Conservation (phyloP, 208 protist species). For the Leishmania martiniquensis region DNA sequence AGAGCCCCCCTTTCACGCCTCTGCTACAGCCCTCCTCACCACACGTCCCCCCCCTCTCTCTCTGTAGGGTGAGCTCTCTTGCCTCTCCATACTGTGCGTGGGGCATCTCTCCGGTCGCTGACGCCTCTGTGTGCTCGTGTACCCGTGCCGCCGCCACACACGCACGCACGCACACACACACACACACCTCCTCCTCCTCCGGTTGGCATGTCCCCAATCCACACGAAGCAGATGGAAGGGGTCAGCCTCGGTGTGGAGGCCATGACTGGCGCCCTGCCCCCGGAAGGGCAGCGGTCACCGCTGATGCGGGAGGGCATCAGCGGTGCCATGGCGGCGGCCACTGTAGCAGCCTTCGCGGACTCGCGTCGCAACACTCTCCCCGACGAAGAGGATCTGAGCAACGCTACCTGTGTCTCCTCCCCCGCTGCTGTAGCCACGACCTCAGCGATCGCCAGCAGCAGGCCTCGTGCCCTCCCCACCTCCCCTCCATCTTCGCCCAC, state of each 20-base stretch:
- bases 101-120: neutral
- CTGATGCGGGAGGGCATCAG: neutral
- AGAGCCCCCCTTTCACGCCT: neutral
- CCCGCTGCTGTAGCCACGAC: neutral
- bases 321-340: neutral
- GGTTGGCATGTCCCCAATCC: conserved; percentile 6
- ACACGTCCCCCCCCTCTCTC: neutral
- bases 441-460: neutral
- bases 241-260: neutral
- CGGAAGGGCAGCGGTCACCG: neutral
- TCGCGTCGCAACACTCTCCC: neutral
- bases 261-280: neutral
- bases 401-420: neutral
- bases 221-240: neutral
- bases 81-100: neutral
- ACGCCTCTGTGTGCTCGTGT: neutral
- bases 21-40: too few relatives aligned
- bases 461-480: neutral
- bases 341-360: neutral
- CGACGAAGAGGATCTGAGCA: neutral
- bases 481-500: neutral
- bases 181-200: neutral
- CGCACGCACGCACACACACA: too few relatives aligned
- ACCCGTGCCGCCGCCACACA: too few relatives aligned
- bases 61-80: neutral